Conservation (phyloP, 305 asterid genomes). For the Euphrasia arctica region DNA sequence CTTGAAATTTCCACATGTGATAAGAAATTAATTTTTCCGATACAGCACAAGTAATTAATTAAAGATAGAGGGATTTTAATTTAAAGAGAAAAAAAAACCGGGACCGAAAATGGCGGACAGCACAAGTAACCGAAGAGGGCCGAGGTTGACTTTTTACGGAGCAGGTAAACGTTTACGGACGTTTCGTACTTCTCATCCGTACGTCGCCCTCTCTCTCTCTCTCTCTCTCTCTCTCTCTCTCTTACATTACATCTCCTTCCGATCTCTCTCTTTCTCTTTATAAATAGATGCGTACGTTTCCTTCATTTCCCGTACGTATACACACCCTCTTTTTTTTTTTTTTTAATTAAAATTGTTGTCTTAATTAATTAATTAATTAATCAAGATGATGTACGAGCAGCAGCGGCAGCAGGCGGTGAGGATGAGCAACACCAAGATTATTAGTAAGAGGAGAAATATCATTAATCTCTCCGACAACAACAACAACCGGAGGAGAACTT, state of each 20-base stretch:
- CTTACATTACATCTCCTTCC: too few relatives aligned
- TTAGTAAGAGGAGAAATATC: background rate
- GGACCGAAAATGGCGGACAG: slow-evolving; percentile 1
- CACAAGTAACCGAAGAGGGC: background rate
- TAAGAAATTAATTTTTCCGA: too few relatives aligned
- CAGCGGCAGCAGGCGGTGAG: slow-evolving; percentile 24
- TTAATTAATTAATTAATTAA: background rate
- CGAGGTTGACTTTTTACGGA: slow-evolving; percentile 12
- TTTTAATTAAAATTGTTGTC: too few relatives aligned
- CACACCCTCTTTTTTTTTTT: background rate
- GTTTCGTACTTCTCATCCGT: slow-evolving; percentile 9
- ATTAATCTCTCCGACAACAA: background rate
- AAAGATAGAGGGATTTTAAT: too few relatives aligned
- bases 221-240: background rate
- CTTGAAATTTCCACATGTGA: too few relatives aligned
- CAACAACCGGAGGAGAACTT: background rate
- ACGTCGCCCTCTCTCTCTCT: background rate
- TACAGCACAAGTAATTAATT: too few relatives aligned
- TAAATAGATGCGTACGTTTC: background rate
- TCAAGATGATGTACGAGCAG: slow-evolving; percentile 43
- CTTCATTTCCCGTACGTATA: background rate
- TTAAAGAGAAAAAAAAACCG: background rate
- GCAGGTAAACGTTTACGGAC: slow-evolving; percentile 12
- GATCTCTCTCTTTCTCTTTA: background rate
- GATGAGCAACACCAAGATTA: slow-evolving; percentile 14